Percentiles rank a stretch among this genome's conserved stretches.
Conservation (phyloP, 345 rosid genomes). For the Eucalyptus curtisii region DNA sequence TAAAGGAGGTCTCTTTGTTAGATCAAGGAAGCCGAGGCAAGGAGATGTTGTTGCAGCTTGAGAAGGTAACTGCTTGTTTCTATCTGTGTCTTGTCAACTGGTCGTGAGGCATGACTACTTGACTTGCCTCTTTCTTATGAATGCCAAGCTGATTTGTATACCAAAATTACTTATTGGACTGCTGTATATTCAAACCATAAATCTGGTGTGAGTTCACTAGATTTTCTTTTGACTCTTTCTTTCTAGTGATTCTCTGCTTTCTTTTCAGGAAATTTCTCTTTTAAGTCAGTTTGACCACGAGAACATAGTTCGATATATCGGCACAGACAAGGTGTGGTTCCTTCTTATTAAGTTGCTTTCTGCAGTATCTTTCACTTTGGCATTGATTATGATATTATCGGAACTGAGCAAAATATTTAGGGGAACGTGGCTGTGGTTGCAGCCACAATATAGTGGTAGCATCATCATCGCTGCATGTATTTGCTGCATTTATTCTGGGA, state of each 20-base stretch:
- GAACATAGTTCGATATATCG: conserved; percentile 76
- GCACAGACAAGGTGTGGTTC: conserved; percentile 56
- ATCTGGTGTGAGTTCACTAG: neutral
- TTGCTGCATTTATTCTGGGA: neutral
- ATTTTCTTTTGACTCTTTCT: neutral
- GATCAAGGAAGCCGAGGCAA: conserved; percentile 61
- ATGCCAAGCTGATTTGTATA: neutral
- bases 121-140: neutral
- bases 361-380: neutral
- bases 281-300: conserved; percentile 78
- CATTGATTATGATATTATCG: neutral
- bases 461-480: neutral
- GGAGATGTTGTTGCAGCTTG: conserved; percentile 65
- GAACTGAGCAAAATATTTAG: neutral
- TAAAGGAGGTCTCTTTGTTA: conserved; percentile 79
- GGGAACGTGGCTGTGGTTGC: neutral
- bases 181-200: neutral
- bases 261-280: conserved; percentile 69
- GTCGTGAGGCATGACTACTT: neutral
- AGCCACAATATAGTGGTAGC: neutral
- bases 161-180: neutral
- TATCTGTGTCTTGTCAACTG: neutral
- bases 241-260: neutral
- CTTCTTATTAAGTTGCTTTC: neutral
- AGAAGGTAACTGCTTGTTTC: conserved; percentile 29